These are phyloP conservation scores for Aspergillus felis DNA, from an alignment of 2,329 filamentous ascomycete genomes.

Conservation along the genomic window DNA sequence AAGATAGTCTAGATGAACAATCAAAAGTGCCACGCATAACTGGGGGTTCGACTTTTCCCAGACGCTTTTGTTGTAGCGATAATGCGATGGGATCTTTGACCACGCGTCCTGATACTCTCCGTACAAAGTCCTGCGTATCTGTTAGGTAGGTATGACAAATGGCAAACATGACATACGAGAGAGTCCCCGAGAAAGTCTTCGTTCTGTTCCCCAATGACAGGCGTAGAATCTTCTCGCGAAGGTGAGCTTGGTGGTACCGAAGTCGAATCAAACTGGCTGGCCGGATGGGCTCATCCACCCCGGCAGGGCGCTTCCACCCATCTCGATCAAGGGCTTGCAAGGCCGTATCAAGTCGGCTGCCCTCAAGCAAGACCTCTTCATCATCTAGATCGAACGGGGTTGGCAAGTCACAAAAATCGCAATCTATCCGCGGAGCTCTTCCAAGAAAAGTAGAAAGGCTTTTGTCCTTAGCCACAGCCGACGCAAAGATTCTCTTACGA, in stretches of 20 bases:
- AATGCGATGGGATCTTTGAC: background rate
- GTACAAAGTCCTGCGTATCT: background rate
- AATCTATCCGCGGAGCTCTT: conserved; percentile 26
- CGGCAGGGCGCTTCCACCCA: conserved; percentile 1
- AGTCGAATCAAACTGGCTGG: background rate
- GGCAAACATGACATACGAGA: no score
- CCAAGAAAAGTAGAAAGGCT: conserved; percentile 27
- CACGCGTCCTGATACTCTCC: background rate
- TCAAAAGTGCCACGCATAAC: background rate
- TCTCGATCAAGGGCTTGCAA: conserved; percentile 6
- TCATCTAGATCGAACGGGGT: conserved; percentile 28
- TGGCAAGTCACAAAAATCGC: conserved; percentile 24
- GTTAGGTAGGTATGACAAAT: background rate
- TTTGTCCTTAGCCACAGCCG: conserved; percentile 25
- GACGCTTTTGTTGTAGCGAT: background rate
- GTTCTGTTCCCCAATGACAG: conserved; percentile 5
- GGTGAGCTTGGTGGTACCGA: conserved; percentile 1
- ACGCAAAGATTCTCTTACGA: conserved; percentile 23
- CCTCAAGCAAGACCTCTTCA: conserved; percentile 16
- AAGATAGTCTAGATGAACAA: conserved; percentile 1
- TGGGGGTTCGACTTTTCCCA: background rate
- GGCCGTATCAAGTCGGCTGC: conserved; percentile 4
- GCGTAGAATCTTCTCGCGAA: conserved; percentile 8
- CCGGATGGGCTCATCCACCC: background rate
- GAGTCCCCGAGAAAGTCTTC: no score